Evolutionary conservation across 345 rosid genomes (phyloP), one percentile per base, ranked within the genome.

Genomic region (Noccaea bulbosa): DNA sequence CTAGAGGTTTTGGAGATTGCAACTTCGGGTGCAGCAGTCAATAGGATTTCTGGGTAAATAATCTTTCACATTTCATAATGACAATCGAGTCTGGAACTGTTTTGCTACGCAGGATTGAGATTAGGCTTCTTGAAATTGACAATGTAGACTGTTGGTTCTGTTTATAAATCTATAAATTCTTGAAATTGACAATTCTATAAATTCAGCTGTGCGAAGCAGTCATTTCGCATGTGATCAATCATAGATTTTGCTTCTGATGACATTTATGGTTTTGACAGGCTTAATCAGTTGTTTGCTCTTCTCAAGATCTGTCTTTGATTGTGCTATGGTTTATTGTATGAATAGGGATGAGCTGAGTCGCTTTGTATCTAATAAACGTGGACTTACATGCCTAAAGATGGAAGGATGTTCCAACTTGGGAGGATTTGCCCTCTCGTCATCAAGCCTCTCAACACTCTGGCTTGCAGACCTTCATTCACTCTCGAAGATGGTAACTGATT

Each of bases 331-430:
- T 58, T 30, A 40, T 74, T 57, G 67, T 56, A 8, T 53, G 39
- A 80, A 80, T 75, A 92, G 98, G 40, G 94, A 90, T 79, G 99
- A 92, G 78, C 67, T 95, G 70, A 84, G 87, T 78, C 97, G 98
- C 48, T 95, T 92, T 90, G 97, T 95, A 67, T 92, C 99, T 44
- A 91, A 90, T 74, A 92, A 84, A 74, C 88, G 88, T 70, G 86
- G 92, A 77, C 90, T 90, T 8, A 78, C 76, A 57, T 82, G 76
- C 76, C 91, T 95, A 74, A 92, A 95, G 85, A 87, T 95, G 97
- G 96, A 88, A 79, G 97, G 98, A 20, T 92, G 97, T 79, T 81
- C 91, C 61, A 92, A 86, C 81, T 83, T 95, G 47, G 97, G 94
- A 48, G 91, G 92, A 56, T 79, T 92, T 78, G 58, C 81, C 37